Base-by-base conservation (phyloP, 1,139 yeast species). In the Geotrichum phurueaensis region DNA sequence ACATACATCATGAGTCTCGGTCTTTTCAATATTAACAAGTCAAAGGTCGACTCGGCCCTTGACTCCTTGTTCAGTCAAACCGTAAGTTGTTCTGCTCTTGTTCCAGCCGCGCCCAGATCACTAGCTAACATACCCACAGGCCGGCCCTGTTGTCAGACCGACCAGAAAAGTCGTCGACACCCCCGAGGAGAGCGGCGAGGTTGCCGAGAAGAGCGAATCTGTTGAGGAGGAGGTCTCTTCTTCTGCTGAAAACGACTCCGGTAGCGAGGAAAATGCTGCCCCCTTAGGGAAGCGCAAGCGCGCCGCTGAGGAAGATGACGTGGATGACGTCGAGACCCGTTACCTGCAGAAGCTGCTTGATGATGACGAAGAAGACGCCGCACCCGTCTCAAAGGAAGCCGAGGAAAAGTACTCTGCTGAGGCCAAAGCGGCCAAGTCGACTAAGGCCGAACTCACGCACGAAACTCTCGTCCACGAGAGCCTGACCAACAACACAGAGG, bases 401-500 rank as follows among this genome's bases (percentile, higher is more conserved):
- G 63, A 64, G 39, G 76, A 72, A 45, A 72, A 72, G 45, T 74
- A 65, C 9, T 43, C 33, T 43, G 43, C 43, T 9, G 60, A 54
- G 20, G 51, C 29, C 7, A 54, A 55, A 18, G 52, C 36, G 51
- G 27, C 31, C 36, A 25, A 51, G 54, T 33, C 29, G 3, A 10
- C 51, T 7, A 29, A 52, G 27, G 10, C 48, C 10, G 36, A 50
- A 3, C 53, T 53, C 15, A 47, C 51, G 4, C 57, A 58, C 45
- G 58, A 58, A 49, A 27, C 53, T 18, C 43, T 54, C 20, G 51
- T 23, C 6, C 43, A 51, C 51, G 51, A 54, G 43, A 53, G 53
- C 23, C 55, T 63, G 47, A 53, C 60, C 18, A 60, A 64, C 36
- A 60, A 62, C 36, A 23, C 58, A 13, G 97, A 91, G 71, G 78